A percentile compares a stretch with the other conserved stretches of the same genome.
Conservation (phyloP, 495 filamentous ascomycete genomes). For the Echria macrotheca region DNA sequence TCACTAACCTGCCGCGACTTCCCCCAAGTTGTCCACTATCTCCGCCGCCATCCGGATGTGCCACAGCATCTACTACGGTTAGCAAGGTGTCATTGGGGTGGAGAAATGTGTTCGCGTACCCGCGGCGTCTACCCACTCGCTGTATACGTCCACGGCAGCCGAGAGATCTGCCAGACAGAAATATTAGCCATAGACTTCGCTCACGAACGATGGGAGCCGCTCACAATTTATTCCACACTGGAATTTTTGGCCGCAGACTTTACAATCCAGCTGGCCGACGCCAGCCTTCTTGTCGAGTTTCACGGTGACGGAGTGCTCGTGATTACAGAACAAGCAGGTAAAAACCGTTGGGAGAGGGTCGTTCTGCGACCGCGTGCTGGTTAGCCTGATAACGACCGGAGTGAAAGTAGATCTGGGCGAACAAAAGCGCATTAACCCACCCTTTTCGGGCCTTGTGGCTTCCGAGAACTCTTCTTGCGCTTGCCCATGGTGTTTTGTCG, state of each 20-base stretch:
- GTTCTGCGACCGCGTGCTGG: constrained; percentile 45
- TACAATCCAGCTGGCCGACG: constrained; percentile 78
- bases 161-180: constrained; percentile 60
- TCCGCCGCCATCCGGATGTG: constrained; percentile 27
- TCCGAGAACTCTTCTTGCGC: constrained; percentile 8
- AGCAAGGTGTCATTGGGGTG: no score
- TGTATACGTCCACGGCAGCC: constrained; percentile 88
- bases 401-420: background rate
- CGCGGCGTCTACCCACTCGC: constrained; percentile 97
- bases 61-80: constrained; percentile 34
- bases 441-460: constrained; percentile 4
- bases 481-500: constrained; percentile 8
- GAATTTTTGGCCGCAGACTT: constrained; percentile 87
- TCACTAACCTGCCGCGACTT: constrained; percentile 3
- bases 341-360: constrained; percentile 85
- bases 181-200: background rate
- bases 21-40: background rate
- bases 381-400: background rate
- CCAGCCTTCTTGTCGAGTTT: constrained; percentile 89
- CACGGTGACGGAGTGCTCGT: constrained; percentile 83
- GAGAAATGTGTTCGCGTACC: no score
- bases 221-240: constrained; percentile 89
- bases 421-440: no score
- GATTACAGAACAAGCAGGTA: constrained; percentile 97
- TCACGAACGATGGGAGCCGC: constrained; percentile 22